Conservation (phyloP, 2,329 filamentous ascomycete genomes). For the Neopestalotiopsis sp. region DNA sequence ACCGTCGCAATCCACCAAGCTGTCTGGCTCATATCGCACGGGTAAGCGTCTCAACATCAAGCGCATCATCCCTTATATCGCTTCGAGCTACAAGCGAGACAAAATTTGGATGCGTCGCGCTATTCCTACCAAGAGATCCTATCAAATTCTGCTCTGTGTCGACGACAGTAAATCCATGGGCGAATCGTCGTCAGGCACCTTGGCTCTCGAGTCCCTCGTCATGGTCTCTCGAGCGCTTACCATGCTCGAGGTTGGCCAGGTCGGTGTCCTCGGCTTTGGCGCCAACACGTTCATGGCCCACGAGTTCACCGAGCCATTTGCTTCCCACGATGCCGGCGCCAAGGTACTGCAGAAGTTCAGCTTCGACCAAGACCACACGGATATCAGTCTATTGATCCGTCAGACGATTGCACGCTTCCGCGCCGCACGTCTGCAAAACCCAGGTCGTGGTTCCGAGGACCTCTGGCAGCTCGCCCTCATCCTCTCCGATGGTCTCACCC, state of each 20-base stretch:
- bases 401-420: constrained; percentile 83
- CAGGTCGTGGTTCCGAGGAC: constrained; percentile 62
- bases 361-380: constrained; percentile 85
- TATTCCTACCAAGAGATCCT: constrained; percentile 89
- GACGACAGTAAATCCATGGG: constrained; percentile 97
- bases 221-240: constrained; percentile 86
- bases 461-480: constrained; percentile 96
- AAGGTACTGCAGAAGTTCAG: constrained; percentile 83
- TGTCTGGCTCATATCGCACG: constrained; percentile 94
- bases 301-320: constrained; percentile 82
- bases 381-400: constrained; percentile 79
- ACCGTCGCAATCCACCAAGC: constrained; percentile 92
- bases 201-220: constrained; percentile 93
- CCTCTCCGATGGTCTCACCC: constrained; percentile 91
- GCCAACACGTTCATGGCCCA: constrained; percentile 84
- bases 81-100: constrained; percentile 96
- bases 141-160: constrained; percentile 96
- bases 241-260: constrained; percentile 93
- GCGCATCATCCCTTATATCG: constrained; percentile 98
- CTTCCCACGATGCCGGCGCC: constrained; percentile 77
- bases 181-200: constrained; percentile 73
- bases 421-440: constrained; percentile 69
- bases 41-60: constrained; percentile 99
- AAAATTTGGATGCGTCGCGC: constrained; percentile 99
- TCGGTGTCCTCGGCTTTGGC: constrained; percentile 92